Evolutionary conservation across 2,329 filamentous ascomycete species (phyloP).

Genomic region (Fusarium annulatum): DNA sequence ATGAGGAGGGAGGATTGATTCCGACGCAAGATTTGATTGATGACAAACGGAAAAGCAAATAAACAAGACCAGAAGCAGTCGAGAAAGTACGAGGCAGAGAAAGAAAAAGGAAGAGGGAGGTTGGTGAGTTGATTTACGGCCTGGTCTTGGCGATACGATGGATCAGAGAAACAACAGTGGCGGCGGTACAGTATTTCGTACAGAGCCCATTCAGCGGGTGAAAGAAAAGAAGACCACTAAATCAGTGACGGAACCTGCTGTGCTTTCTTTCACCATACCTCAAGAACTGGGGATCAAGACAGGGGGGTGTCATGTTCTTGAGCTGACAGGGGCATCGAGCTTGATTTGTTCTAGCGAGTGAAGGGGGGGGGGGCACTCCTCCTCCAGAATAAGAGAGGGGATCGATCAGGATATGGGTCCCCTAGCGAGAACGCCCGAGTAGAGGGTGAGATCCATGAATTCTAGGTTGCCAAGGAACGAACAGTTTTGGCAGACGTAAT

Average conservation of each 20-base stretch:
- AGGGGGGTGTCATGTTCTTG: slow-evolving; percentile 11
- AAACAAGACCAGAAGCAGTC: background rate
- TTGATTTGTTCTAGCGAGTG: slow-evolving; percentile 22
- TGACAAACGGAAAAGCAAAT: slow-evolving; percentile 1
- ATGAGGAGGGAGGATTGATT: slow-evolving; percentile 9
- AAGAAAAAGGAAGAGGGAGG: slow-evolving; percentile 12
- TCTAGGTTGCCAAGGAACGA: slow-evolving; percentile 2
- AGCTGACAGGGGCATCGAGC: slow-evolving; percentile 16
- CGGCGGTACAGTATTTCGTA: slow-evolving; percentile 28
- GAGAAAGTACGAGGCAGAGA: background rate
- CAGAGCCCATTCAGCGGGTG: background rate
- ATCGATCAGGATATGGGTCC: slow-evolving; percentile 8
- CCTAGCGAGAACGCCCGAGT: slow-evolving; percentile 4
- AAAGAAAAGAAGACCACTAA: background rate
- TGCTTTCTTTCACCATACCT: slow-evolving; percentile 9
- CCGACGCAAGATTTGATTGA: slow-evolving; percentile 20
- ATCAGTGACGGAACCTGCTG: background rate
- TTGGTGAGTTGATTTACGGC: slow-evolving; percentile 36
- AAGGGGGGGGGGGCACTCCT: background rate
- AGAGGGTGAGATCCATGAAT: background rate
- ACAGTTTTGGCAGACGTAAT: slow-evolving; percentile 12
- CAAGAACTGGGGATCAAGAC: slow-evolving; percentile 23
- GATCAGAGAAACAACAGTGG: slow-evolving; percentile 21
- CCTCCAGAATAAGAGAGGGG: slow-evolving; percentile 21
- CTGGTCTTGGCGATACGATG: slow-evolving; percentile 25